phyloP scores from a whole-genome alignment of 352 stramenopile species.

The Globisporangium paddicum region DNA sequence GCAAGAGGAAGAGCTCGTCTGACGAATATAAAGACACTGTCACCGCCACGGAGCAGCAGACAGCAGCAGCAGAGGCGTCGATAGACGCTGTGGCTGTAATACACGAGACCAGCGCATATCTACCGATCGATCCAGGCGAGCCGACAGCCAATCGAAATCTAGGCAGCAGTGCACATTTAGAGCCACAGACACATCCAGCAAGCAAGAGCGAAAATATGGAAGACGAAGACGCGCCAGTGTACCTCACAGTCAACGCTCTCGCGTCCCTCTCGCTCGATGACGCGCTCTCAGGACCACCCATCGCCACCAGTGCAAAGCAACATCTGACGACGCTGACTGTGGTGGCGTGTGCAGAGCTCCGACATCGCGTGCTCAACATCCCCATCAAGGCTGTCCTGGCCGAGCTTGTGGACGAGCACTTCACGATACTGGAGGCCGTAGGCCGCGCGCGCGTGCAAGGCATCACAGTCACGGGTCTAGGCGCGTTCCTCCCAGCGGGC shows the following conservation, averaged over 20 bases:
- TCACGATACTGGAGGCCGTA: conserved; percentile 61
- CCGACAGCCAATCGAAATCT: neutral
- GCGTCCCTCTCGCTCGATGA: conserved; percentile 6
- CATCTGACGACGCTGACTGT: conserved; percentile 20
- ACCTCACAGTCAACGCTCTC: neutral
- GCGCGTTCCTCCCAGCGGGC: conserved; percentile 21
- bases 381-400: conserved; percentile 50
- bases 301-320: neutral
- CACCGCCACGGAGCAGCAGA: neutral
- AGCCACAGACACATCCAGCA: neutral
- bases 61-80: conserved; percentile 7
- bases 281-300: neutral
- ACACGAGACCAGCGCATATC: neutral
- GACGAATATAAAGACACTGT: neutral
- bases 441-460: conserved; percentile 42
- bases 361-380: conserved; percentile 66
- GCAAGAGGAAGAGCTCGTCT: neutral
- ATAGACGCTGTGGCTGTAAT: neutral
- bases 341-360: conserved; percentile 59
- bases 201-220: neutral
- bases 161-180: neutral
- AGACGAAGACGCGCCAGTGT: neutral
- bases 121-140: neutral
- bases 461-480: conserved; percentile 51
- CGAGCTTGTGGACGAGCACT: conserved; percentile 56